These are phyloP conservation scores for Dillenia turbinata DNA, from an alignment of 164 flowering plant species.

Conservation along the genomic window DNA sequence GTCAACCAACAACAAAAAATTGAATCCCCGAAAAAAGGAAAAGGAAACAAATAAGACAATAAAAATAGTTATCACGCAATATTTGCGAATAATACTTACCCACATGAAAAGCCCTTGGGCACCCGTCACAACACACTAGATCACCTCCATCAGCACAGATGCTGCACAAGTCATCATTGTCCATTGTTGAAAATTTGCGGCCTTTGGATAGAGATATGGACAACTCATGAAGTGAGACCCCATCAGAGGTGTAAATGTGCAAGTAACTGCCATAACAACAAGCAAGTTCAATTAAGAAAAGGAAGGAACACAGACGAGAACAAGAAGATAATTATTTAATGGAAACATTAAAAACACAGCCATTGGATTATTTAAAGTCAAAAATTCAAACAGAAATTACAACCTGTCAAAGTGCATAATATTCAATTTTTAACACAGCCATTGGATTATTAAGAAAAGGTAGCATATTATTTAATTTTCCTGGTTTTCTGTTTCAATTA, in stretches of 20 bases:
- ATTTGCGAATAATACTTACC: conserved; percentile 24
- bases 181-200: conserved; percentile 34
- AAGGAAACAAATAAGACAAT: no score
- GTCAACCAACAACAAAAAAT: no score
- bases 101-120: conserved; percentile 80
- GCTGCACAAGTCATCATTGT: conserved; percentile 81
- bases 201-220: conserved; percentile 48
- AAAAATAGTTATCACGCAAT: no score
- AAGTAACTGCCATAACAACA: conserved; percentile 50
- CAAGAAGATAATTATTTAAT: background rate
- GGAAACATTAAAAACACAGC: background rate
- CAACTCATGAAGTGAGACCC: conserved; percentile 87
- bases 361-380: background rate
- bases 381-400: background rate
- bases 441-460: no score
- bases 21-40: no score
- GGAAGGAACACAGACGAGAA: background rate
- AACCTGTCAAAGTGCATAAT: no score
- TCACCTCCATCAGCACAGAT: conserved; percentile 74
- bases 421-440: no score
- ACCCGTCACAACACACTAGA: conserved; percentile 74
- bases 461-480: no score
- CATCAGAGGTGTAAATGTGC: conserved; percentile 84
- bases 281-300: conserved; percentile 4
- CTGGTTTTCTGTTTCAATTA: no score